A percentile compares a stretch with the other conserved stretches of the same genome.
phyloP scores from a whole-genome alignment of 306 rosid species.

The Cicer bijugum region DNA sequence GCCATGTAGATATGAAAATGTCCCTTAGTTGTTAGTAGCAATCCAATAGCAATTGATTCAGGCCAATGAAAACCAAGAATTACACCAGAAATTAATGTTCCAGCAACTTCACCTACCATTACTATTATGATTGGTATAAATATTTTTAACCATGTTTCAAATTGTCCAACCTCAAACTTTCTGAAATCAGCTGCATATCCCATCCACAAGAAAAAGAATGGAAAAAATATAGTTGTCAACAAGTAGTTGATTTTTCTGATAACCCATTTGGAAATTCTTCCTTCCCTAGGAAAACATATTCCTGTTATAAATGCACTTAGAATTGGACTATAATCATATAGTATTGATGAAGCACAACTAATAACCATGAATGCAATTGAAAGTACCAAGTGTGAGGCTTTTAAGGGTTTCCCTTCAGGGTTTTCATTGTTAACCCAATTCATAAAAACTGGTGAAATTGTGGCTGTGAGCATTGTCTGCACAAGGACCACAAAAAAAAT shows the following conservation, averaged over 20 bases:
- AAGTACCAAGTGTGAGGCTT: conserved; percentile 82
- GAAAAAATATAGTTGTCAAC: conserved; percentile 66
- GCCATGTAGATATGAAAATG: conserved; percentile 91
- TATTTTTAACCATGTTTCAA: conserved; percentile 62
- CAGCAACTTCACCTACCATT: conserved; percentile 64
- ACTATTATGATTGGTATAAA: conserved; percentile 50
- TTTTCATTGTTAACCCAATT: conserved; percentile 91
- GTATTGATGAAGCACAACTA: conserved; percentile 59
- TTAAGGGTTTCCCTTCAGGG: conserved; percentile 90
- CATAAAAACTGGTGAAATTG: conserved; percentile 71
- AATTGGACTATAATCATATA: conserved; percentile 65
- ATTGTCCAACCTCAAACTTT: conserved; percentile 43
- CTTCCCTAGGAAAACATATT: conserved; percentile 75
- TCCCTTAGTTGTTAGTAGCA: conserved; percentile 84
- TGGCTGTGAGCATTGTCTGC: conserved; percentile 62
- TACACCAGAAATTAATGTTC: conserved; percentile 67
- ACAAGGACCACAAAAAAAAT: conserved; percentile 50
- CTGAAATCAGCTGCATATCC: conserved; percentile 67
- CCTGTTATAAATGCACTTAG: conserved; percentile 90
- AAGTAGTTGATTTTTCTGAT: conserved; percentile 73
- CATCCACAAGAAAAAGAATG: conserved; percentile 93
- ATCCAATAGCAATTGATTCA: conserved; percentile 80
- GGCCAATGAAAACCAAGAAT: conserved; percentile 85
- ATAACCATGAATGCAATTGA: conserved; percentile 81
- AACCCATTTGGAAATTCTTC: conserved; percentile 86